Base-by-base conservation (phyloP, 2,329 filamentous ascomycete species). In the Fusarium nurragi region DNA sequence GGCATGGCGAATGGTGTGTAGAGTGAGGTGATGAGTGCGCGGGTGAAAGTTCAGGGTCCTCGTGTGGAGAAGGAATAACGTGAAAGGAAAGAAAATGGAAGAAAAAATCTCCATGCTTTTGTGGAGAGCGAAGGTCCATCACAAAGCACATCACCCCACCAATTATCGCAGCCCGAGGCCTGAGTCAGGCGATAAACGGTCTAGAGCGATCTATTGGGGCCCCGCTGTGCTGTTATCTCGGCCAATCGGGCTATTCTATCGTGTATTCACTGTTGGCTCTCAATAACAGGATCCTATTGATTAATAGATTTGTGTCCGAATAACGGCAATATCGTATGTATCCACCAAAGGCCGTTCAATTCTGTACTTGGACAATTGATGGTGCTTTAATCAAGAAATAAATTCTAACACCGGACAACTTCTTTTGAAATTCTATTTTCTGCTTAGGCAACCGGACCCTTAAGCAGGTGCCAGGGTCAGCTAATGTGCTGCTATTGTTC, bases 1-100 rank as follows among this genome's bases (percentile, higher is more conserved):
- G 72, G 68, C 72, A 74, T 74, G 38, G 2, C 54, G 58, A 34
- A 37, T 11, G 7, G 23, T 38, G 7, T n/a, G 19, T 36, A 7
- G 19, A 11, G 39, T n/a, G 25, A 11, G n/a, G 22, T 26, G 9
- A 21, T 30, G 6, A 40, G 30, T 30, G 7, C 21, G 26, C 14
- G 13, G 26, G 39, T 55, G 36, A 40, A 48, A 25, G 23, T 51
- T 52, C 45, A 62, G 47, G 40, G 50, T 62, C 55, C 37, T 47
- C 3, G 16, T 25, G 32, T 57, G 45, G 54, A 39, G 50, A 32
- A 46, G 45, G 23, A 41, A 43, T 26, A 28, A 41, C 40, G 39
- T 32, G 23, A 56, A 49, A 19, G 41, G 37, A 41, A 49, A 61
- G 52, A 43, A 44, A 56, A 54, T 38, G 37, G 25, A 21, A 65